These are phyloP conservation scores for Thozetella sp. DNA, from an alignment of 495 filamentous ascomycete species.

Conservation along the genomic window DNA sequence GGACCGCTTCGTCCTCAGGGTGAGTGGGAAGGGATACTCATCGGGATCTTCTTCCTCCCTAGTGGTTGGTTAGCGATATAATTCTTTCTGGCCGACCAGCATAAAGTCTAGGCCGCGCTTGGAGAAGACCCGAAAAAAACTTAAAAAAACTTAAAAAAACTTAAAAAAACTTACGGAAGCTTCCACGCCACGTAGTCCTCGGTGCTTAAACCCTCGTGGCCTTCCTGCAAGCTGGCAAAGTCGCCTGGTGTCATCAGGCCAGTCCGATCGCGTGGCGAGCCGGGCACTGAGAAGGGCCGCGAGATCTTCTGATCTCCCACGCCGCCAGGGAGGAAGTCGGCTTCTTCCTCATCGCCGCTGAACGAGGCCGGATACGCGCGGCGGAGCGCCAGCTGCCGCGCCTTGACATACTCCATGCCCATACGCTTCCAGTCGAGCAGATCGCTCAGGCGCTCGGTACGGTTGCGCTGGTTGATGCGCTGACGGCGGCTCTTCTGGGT, in stretches of 20 bases:
- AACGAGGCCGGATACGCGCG: conserved; percentile 91
- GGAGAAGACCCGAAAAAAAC: neutral
- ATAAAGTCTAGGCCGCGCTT: neutral
- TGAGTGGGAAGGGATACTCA: conserved; percentile 91
- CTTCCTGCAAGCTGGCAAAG: conserved; percentile 94
- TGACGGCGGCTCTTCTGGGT: conserved; percentile 91
- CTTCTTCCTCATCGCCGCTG: conserved; percentile 70
- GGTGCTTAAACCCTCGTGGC: conserved; percentile 87
- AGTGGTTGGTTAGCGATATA: conserved; percentile 12
- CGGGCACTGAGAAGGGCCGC: conserved; percentile 89
- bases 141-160: neutral
- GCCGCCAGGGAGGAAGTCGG: conserved; percentile 78
- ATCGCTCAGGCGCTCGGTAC: conserved; percentile 94
- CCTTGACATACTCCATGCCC: conserved; percentile 99
- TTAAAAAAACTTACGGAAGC: conserved; percentile 77
- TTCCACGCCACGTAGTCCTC: conserved; percentile 99
- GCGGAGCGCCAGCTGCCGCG: conserved; percentile 86
- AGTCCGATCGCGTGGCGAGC: conserved; percentile 84
- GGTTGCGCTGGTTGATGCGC: conserved; percentile 97
- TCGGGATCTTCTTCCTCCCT: conserved; percentile 96
- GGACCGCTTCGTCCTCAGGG: conserved; percentile 58
- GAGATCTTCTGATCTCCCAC: conserved; percentile 86
- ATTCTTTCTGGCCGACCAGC: conserved; percentile 5
- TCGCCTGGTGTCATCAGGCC: conserved; percentile 99
- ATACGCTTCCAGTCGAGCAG: conserved; percentile 98